Conservation (phyloP, 192 early-diverging fungal species). For the Backusella psychrophila region DNA sequence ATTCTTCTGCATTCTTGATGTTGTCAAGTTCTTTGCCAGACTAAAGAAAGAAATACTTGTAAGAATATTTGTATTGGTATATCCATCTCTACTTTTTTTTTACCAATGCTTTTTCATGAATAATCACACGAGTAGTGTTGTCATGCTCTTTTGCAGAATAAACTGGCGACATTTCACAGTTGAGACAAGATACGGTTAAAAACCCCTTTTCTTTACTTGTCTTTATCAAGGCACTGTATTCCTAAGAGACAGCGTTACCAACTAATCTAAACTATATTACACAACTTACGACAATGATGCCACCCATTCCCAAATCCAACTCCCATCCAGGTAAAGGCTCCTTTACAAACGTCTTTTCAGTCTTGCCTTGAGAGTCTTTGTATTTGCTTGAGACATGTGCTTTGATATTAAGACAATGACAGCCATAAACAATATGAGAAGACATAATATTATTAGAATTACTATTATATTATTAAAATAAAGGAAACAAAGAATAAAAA, state of each 20-base stretch:
- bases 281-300: slow-evolving; percentile 2
- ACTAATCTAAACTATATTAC: not conserved
- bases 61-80: not conserved
- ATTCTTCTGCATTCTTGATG: not conserved
- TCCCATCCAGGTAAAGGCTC: slow-evolving; percentile 10
- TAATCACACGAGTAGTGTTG: not conserved
- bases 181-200: not conserved
- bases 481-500: not conserved
- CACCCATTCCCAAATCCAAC: slow-evolving; percentile 22
- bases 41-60: not conserved
- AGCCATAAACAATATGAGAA: slow-evolving; percentile 12
- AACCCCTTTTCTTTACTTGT: not conserved
- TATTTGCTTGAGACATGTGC: slow-evolving; percentile 18
- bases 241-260: not conserved
- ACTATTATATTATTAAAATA: not conserved
- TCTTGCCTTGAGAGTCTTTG: not conserved
- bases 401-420: slow-evolving; percentile 21
- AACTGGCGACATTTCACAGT: not conserved
- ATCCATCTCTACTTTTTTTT: not conserved
- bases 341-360: not conserved
- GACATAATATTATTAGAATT: slow-evolving; percentile 7
- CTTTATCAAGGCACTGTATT: not conserved
- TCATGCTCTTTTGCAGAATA: slow-evolving; percentile 7
- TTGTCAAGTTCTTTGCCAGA: not conserved
- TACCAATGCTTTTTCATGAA: slow-evolving; percentile 19